phyloP scores from a whole-genome alignment of 2,329 filamentous ascomycete genomes.

The Rhynchosporium agropyri region DNA sequence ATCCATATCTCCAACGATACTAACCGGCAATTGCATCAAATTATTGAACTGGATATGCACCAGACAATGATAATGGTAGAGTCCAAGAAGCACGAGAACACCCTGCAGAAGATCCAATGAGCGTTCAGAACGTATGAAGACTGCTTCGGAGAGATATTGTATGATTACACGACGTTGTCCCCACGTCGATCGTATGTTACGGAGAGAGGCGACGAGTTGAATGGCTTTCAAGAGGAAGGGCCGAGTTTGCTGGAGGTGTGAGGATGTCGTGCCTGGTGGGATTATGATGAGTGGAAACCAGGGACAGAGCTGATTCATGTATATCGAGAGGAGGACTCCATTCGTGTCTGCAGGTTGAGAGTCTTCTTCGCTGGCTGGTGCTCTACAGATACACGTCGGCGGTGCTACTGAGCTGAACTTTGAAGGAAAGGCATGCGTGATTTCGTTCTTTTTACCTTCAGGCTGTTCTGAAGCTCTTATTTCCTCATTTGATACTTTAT shows the following conservation, averaged over 20 bases:
- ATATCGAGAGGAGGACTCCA: constrained; percentile 40
- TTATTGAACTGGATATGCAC: constrained; percentile 56
- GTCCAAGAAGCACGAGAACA: constrained; percentile 53
- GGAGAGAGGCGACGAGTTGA: constrained; percentile 53
- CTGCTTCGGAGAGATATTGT: constrained; percentile 50
- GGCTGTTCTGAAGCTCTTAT: background rate
- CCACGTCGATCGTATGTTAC: constrained; percentile 51
- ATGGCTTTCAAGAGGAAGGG: constrained; percentile 56
- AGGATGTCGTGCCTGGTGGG: background rate
- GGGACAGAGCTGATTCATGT: constrained; percentile 2
- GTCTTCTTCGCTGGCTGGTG: constrained; percentile 46
- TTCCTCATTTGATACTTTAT: background rate
- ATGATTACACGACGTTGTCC: constrained; percentile 54
- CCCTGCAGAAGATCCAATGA: constrained; percentile 55
- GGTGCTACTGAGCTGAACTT: constrained; percentile 53
- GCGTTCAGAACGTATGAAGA: constrained; percentile 53
- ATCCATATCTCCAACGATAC: constrained; percentile 51
- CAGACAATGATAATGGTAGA: constrained; percentile 58
- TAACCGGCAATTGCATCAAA: constrained; percentile 52
- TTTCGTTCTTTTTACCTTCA: background rate
- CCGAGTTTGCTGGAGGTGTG: constrained; percentile 39
- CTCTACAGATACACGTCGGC: constrained; percentile 52
- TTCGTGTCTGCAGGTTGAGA: constrained; percentile 49
- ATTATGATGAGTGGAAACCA: constrained; percentile 4
- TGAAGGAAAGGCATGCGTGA: constrained; percentile 41